phyloP scores from a whole-genome alignment of 495 filamentous ascomycete species.

The Viridothelium virens region DNA sequence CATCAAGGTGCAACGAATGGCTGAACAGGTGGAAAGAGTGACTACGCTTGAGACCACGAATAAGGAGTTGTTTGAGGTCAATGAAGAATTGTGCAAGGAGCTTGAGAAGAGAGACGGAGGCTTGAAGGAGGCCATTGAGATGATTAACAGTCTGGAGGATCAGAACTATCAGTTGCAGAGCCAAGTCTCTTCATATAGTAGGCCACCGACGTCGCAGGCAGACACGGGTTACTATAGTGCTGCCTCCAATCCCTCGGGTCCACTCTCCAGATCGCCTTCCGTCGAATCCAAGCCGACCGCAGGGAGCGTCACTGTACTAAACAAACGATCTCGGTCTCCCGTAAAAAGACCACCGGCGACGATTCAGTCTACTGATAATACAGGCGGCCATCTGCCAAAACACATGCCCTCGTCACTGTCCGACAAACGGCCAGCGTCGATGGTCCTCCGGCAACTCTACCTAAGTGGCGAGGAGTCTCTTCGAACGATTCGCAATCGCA shows the following conservation, averaged over 20 bases:
- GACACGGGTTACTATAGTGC: slow-evolving; percentile 14
- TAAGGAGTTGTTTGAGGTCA: slow-evolving; percentile 41
- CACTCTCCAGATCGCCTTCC: neutral
- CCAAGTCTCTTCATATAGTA: neutral
- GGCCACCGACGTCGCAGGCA: neutral
- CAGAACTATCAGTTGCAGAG: slow-evolving; percentile 51
- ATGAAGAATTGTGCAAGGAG: slow-evolving; percentile 60
- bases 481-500: slow-evolving; percentile 1
- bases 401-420: neutral
- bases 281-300: neutral
- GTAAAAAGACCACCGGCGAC: neutral
- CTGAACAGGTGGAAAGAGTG: slow-evolving; percentile 36
- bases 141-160: slow-evolving; percentile 69
- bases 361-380: neutral
- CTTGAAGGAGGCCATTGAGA: slow-evolving; percentile 69
- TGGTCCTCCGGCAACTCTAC: neutral
- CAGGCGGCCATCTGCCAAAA: neutral
- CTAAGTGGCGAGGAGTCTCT: slow-evolving; percentile 6
- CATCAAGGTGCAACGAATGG: slow-evolving; percentile 53
- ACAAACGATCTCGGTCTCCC: neutral
- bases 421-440: neutral
- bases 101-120: slow-evolving; percentile 71
- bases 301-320: neutral
- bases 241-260: slow-evolving; percentile 1
- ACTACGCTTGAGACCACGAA: slow-evolving; percentile 30